Evolutionary conservation across 805 yeast species (phyloP), one percentile per base, ranked within the genome.

Genomic region (Sugiyamaella boreocaroliniensis): DNA sequence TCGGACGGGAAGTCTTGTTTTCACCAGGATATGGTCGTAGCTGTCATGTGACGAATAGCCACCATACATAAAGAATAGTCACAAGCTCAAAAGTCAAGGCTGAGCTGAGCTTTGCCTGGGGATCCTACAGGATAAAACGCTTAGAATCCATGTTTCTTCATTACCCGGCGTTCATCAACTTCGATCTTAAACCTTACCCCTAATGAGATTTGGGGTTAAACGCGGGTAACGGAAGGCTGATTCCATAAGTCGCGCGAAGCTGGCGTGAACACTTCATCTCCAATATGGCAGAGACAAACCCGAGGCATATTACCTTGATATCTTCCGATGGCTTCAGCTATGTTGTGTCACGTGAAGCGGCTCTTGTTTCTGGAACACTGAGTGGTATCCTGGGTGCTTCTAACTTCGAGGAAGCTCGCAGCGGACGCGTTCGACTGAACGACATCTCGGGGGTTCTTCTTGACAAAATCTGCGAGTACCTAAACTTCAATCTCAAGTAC

Each of bases 401-500:
- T 11, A 62, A 63, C 49, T 80, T 78, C 71, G 79, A 70, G 71
- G 95, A 80, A 73, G 80, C 76, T 40, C 75, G 72, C 58, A 82
- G 68, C 61, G 85, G 70, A 42, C 73, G 72, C 45, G 80, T 89
- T 44, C 71, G 66, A 19, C 63, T 83, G 8, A 74, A 74, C 61
- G 88, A 84, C 55, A 79, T 89, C 68, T 86, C 85, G 54, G 85
- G 86, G 0, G 78, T 77, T 34, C 75, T 89, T 18, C 71, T 93
- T 44, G 86, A 82, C 57, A 86, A 88, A 61, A 83, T 92, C 10
- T 85, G 87, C 43, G 97, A 92, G 61, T 92, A 93, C 61, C 69
- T 92, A 34, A 82, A 86, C 64, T 90, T 86, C 64, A 81, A 86
- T 61, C 66, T 76, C 54, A 83, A 86, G 60, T 87, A 86, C 64